Conservation (phyloP, 176 grass and related monocot species). For the Urochloa ruziziensis region DNA sequence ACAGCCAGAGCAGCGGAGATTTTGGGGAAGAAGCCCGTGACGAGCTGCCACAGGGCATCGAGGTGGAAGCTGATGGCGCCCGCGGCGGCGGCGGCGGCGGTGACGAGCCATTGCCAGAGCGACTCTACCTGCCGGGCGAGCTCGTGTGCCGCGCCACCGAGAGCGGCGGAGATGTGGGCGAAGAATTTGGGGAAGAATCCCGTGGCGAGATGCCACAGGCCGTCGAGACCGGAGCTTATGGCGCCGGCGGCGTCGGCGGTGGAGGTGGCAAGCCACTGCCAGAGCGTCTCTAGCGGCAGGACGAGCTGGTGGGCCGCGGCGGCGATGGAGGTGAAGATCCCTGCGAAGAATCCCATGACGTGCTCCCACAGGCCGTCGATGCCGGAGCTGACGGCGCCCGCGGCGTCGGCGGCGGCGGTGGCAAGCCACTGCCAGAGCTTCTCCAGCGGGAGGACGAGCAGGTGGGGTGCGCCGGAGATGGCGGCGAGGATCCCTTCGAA, state of each 20-base stretch:
- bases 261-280: background rate
- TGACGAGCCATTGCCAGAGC: background rate
- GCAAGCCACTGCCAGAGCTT: background rate
- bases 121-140: background rate
- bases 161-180: background rate
- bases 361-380: background rate
- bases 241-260: background rate
- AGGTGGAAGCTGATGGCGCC: background rate
- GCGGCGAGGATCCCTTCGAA: background rate
- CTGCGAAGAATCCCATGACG: background rate
- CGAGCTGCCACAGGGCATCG: background rate
- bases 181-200: background rate
- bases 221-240: background rate
- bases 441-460: slow-evolving; percentile 7
- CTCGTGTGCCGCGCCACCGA: background rate
- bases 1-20: background rate
- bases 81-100: background rate
- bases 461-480: background rate
- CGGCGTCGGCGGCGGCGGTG: background rate
- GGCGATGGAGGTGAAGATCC: background rate
- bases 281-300: slow-evolving; percentile 16
- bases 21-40: background rate
- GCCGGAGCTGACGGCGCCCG: background rate
- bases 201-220: background rate
- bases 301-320: background rate